Base-by-base conservation (phyloP, 768 basidiomycete species). In the Auricularia sp. region DNA sequence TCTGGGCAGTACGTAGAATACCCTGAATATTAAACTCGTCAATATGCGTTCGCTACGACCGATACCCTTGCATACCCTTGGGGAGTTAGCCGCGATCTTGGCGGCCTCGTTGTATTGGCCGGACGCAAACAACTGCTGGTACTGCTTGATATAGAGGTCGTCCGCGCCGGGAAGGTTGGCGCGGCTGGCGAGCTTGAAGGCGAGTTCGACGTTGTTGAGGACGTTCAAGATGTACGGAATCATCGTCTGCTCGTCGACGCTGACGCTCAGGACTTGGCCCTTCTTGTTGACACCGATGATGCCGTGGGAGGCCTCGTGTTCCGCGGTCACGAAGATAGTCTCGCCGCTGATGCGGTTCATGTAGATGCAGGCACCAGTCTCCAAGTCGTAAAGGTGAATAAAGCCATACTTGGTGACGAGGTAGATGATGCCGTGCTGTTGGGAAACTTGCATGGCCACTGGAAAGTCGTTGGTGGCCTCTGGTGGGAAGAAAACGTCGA, bases 301-400 rank as follows among this genome's bases (percentile, higher is more conserved):
- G 79, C 97, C 97, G 72, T 93, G 85, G 3, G 88, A 87, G 18
- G 87, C 84, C 74, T 98, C 95, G 72, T 98, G 93, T 71, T 98
- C 95, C 39, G 96, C 92, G 12, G 97, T 98, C 56, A 97, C 94
- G 74, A 99, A 99, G 74, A 99, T 98, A 39, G 97, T 98, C 79
- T 99, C 97, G 39, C 97, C 96, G 53, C 92, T 94, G 74, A 99
- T 99, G 68, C 97, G 90, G 83, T 99, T 99, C 97, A 99, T 99
- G 81, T 98, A 99, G 66, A 99, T 86, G 78, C 97, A 98, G 54
- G 92, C 88, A 64, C 95, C 97, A 8, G 93, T 85, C 76, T 99
- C 97, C 68, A 98, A 85, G 76, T 99, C 97, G 76, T 99, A 99
- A 14, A 99, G 83, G 75, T 98, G 97, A 72, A 99, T 98, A 79